phyloP scores from a whole-genome alignment of 306 rosid genomes.

The Hippophae rhamnoides region DNA sequence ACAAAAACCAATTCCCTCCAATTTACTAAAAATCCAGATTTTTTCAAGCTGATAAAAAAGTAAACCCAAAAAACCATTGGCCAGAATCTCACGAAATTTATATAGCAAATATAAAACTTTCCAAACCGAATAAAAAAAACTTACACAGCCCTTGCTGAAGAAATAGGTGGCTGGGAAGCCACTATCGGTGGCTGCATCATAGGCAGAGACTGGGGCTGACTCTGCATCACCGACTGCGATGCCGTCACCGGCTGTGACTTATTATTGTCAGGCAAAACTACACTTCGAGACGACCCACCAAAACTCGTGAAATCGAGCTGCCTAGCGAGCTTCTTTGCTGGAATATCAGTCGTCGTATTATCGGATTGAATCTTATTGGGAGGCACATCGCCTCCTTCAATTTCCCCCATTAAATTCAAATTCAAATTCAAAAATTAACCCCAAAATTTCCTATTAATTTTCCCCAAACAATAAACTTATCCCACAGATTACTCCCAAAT shows the following conservation, averaged over 20 bases:
- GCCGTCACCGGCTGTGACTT: slow-evolving; percentile 9
- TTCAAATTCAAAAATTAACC: slow-evolving; percentile 10
- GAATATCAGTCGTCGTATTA: slow-evolving; percentile 42
- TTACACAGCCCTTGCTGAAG: slow-evolving; percentile 64
- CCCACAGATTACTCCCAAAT: slow-evolving; percentile 22
- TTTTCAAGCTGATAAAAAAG: neutral
- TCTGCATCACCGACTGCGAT: no score
- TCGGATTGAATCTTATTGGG: slow-evolving; percentile 44
- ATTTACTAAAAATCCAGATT: slow-evolving; percentile 5
- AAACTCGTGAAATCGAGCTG: slow-evolving; percentile 85
- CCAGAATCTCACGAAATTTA: neutral
- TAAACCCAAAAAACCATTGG: neutral
- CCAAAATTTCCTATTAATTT: slow-evolving; percentile 18
- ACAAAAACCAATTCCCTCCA: slow-evolving; percentile 5
- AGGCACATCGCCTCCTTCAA: slow-evolving; percentile 50
- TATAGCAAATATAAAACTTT: neutral
- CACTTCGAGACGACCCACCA: slow-evolving; percentile 33
- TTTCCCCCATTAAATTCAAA: slow-evolving; percentile 68
- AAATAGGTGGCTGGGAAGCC: slow-evolving; percentile 30
- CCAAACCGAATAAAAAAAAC: slow-evolving; percentile 18
- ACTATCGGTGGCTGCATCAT: slow-evolving; percentile 6
- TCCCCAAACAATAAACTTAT: slow-evolving; percentile 10
- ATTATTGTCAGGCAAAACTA: slow-evolving; percentile 29
- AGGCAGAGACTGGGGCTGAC: no score
- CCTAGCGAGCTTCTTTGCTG: slow-evolving; percentile 82